Evolutionary conservation across 1,284 basidiomycete genomes (phyloP), one percentile per base, ranked within the genome.

Genomic region (Filobasidium uniguttulatum): DNA sequence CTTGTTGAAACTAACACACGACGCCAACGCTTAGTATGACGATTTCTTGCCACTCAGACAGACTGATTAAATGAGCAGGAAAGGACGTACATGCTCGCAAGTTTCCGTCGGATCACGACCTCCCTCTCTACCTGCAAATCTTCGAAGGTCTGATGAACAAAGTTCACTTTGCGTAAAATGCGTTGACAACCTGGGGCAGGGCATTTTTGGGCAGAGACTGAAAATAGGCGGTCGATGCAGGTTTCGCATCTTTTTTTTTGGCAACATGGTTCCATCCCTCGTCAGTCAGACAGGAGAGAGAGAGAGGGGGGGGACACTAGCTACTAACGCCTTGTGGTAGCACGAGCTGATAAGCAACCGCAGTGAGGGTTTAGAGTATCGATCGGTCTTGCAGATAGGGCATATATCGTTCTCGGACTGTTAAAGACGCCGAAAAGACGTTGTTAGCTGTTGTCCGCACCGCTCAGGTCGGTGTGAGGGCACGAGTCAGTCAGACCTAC

Each of bases 41-140:
- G n/a, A n/a, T n/a, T n/a, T n/a, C n/a, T n/a, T n/a, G n/a, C n/a
- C n/a, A n/a, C n/a, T n/a, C n/a, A n/a, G n/a, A n/a, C n/a, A n/a
- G n/a, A n/a, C n/a, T n/a, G n/a, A n/a, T n/a, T n/a, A n/a, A n/a
- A n/a, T n/a, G n/a, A n/a, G n/a, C n/a, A n/a, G n/a, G n/a, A n/a
- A n/a, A n/a, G 22, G 4, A 61, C 73, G 56, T 56, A 81, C 84
- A 90, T 83, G 73, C 88, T 90, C 1, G 83, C 82, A 55, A 97
- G 81, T 50, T 87, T 75, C 59, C 85, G 76, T 49, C 94, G 73
- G 4, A 98, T 78, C 2, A 85, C 81, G 0, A 98, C 85, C 69
- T 99, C 94, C 67, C 93, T 93, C 72, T 99, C 94, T 0, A 99
- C 93, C 2, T 77, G 79, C 17, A 99, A 74, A 66, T 98, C 93